Percentiles rank a stretch among this genome's conserved stretches.
These are phyloP conservation scores for Elsinoe ampelina DNA, from an alignment of 2,329 filamentous ascomycete species.

Conservation along the genomic window DNA sequence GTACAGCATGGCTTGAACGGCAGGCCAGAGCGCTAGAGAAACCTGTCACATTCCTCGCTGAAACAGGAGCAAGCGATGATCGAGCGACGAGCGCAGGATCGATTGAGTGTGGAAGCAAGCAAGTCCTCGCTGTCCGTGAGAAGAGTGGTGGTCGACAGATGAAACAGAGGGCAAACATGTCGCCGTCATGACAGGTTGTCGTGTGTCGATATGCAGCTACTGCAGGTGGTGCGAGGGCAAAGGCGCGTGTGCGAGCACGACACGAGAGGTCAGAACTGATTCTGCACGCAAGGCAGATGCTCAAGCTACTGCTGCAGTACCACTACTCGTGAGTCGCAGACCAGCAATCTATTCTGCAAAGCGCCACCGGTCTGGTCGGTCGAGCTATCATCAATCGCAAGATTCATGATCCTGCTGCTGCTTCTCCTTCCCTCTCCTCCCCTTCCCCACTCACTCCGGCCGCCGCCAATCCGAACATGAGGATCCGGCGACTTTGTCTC, in stretches of 20 bases:
- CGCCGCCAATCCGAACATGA: neutral
- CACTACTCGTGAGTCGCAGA: neutral
- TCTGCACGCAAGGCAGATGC: neutral
- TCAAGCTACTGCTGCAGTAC: neutral
- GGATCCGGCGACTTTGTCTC: neutral
- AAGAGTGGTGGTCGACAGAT: neutral
- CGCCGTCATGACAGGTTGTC: neutral
- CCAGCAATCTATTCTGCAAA: slow-evolving; percentile 1
- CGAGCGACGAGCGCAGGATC: slow-evolving; percentile 4
- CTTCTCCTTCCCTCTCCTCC: neutral
- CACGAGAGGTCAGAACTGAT: too few relatives aligned
- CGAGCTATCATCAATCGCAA: neutral
- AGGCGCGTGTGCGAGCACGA: too few relatives aligned
- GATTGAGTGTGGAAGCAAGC: neutral
- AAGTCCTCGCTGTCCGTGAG: neutral
- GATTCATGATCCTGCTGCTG: neutral
- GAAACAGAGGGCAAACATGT: slow-evolving; percentile 4
- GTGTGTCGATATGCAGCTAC: neutral
- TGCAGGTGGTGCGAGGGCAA: neutral
- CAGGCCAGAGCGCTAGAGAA: neutral
- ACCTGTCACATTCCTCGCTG: slow-evolving; percentile 8
- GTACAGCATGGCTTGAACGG: slow-evolving; percentile 6
- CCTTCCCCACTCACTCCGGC: slow-evolving; percentile 1
- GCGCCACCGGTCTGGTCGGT: neutral
- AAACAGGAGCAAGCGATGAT: neutral